phyloP scores from a whole-genome alignment of 495 filamentous ascomycete species.

The Neurospora sp. region DNA sequence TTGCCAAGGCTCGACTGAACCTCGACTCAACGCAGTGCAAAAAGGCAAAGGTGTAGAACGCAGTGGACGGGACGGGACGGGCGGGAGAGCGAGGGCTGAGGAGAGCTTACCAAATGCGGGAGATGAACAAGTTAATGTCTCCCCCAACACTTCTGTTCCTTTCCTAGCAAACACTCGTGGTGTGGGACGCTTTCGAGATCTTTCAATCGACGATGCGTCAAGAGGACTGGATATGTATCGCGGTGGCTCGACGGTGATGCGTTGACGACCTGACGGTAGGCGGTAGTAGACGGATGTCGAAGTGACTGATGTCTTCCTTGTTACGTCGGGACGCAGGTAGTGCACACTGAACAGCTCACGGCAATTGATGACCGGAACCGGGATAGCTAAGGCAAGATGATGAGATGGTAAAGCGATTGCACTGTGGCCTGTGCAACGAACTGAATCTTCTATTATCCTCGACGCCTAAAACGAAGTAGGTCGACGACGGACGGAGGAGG shows the following conservation, averaged over 20 bases:
- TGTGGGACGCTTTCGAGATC: constrained; percentile 15
- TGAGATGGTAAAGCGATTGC: constrained; percentile 5
- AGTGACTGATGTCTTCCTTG: not conserved
- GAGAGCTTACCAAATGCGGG: constrained; percentile 63
- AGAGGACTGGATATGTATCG: not conserved
- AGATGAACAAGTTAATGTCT: constrained; percentile 99
- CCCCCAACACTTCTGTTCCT: constrained; percentile 53
- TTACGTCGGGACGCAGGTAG: constrained; percentile 1
- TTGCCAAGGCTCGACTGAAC: not conserved
- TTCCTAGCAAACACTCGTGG: constrained; percentile 17
- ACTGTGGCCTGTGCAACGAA: constrained; percentile 27
- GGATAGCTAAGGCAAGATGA: constrained; percentile 12
- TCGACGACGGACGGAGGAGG: constrained; percentile 26
- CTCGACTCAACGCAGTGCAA: not conserved
- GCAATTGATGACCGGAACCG: constrained; percentile 13
- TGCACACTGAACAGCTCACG: constrained; percentile 19
- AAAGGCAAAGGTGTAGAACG: not conserved
- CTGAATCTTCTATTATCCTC: constrained; percentile 26
- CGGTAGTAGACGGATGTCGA: not conserved
- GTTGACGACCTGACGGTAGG: constrained; percentile 5
- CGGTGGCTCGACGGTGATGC: not conserved
- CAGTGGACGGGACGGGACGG: not conserved
- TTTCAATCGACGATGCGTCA: constrained; percentile 24
- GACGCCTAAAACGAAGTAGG: constrained; percentile 16
- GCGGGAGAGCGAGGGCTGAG: constrained; percentile 2